Evolutionary conservation across 306 rosid species (phyloP).

Genomic region (Benincasa hispida): DNA sequence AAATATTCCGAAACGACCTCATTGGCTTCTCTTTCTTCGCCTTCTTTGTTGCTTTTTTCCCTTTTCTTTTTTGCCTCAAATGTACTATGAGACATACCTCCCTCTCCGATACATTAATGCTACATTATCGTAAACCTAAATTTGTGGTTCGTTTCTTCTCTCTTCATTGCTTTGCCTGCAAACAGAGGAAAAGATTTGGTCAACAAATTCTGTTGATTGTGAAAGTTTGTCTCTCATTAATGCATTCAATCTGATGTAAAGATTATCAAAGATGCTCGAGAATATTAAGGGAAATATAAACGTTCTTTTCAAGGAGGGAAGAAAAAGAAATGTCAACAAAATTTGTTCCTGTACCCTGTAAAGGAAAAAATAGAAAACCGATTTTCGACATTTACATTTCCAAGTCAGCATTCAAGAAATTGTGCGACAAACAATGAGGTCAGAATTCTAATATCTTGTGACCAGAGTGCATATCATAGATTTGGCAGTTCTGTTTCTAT

Average conservation of each 20-base stretch:
- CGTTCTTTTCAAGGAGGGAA: background rate
- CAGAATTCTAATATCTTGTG: background rate
- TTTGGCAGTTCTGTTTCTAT: background rate
- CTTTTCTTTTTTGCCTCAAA: background rate
- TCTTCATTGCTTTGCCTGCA: constrained; percentile 68
- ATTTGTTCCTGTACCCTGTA: background rate
- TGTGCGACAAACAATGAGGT: background rate
- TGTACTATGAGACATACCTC: background rate
- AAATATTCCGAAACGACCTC: background rate
- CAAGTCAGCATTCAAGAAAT: background rate
- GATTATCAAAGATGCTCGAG: background rate
- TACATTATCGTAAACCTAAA: background rate
- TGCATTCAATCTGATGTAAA: background rate
- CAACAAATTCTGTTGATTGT: background rate
- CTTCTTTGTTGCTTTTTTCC: background rate
- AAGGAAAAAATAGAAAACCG: background rate
- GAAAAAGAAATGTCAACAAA: background rate
- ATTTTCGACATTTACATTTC: background rate
- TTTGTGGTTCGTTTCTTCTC: background rate
- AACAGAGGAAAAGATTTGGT: background rate
- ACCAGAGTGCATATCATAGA: background rate
- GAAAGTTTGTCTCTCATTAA: background rate
- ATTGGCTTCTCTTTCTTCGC: background rate
- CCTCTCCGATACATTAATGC: background rate
- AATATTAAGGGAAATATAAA: background rate